Evolutionary conservation across 345 rosid species (phyloP), one percentile per base, ranked within the genome.

Genomic region (Populus deltoides): DNA sequence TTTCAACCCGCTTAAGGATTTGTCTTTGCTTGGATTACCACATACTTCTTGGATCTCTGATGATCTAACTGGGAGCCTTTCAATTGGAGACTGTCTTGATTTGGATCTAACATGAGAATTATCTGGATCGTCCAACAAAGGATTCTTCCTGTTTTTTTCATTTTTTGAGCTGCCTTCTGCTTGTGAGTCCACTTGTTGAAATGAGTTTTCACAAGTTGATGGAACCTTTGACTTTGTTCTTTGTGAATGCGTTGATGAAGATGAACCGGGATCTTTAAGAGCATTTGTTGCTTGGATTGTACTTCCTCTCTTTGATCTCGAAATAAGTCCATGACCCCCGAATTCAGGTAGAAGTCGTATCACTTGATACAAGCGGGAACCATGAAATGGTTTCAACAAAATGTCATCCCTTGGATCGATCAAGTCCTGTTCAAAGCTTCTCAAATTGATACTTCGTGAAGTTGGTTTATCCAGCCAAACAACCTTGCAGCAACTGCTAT

Each of bases 391-490:
- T 70, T 87, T 87, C 3, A 77, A 65, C 63, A 78, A 16, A 70
- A 93, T 68, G 6, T 86, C 88, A 45, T 88, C 93, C 16, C 36
- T 68, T 18, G 82, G 59, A 45, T 88, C 86, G 0, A 74, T 43
- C n/a, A 20, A 38, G 45, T 65, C 76, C 15, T 75, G 82, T 9
- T 81, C 70, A 20, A 71, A 22, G 22, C 57, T 61, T 29, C 59
- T 24, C 0, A 62, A n/a, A 65, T 80, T 63, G 35, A 80, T 81
- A 9, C 74, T 78, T 7, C 84, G 78, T 11, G 80, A 79, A 29
- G 78, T 78, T 0, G 91, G 86, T 61, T 80, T 87, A 55, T 87
- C 90, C 31, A 94, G 75, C 98, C 97, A 94, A 67, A 92, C 89
- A 31, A 91, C 92, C 84, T 82, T 88, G 77, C 86, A 90, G 9